phyloP scores from a whole-genome alignment of 1,139 yeast species.

The Spencermartinsiella ligniputridi region DNA sequence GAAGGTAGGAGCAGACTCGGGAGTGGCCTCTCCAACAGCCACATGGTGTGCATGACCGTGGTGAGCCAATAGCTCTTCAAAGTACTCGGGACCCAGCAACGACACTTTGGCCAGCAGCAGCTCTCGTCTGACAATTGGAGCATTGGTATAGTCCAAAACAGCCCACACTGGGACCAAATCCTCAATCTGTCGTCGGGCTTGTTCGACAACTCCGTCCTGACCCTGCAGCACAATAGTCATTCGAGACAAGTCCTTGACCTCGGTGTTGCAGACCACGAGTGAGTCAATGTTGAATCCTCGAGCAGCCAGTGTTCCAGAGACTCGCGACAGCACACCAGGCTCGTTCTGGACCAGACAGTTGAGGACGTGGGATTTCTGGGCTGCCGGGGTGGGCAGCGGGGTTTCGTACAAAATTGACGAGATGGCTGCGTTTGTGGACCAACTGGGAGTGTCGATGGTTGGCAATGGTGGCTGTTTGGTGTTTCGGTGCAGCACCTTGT shows the following conservation, averaged over 20 bases:
- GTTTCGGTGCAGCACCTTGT: constrained; percentile 79
- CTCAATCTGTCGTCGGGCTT: constrained; percentile 97
- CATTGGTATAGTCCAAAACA: constrained; percentile 86
- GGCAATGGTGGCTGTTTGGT: constrained; percentile 89
- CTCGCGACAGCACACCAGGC: constrained; percentile 93
- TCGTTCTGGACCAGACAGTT: constrained; percentile 98
- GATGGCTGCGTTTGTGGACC: constrained; percentile 96
- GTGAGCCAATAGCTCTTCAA: constrained; percentile 87
- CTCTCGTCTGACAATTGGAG: constrained; percentile 88
- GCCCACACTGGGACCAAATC: constrained; percentile 98
- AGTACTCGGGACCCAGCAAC: constrained; percentile 92
- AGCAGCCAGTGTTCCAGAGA: constrained; percentile 94
- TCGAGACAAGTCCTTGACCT: constrained; percentile 89
- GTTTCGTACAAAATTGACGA: constrained; percentile 93
- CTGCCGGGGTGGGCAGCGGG: constrained; percentile 58
- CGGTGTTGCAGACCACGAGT: constrained; percentile 92
- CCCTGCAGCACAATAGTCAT: constrained; percentile 96
- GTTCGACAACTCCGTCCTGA: constrained; percentile 94
- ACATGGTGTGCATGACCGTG: constrained; percentile 50
- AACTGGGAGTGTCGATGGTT: constrained; percentile 87
- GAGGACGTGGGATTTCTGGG: constrained; percentile 65
- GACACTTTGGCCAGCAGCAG: constrained; percentile 87
- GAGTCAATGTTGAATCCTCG: constrained; percentile 98
- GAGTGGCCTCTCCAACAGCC: constrained; percentile 27
- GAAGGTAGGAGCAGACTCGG: constrained; percentile 20